Percentiles rank a stretch among this genome's conserved stretches.
Evolutionary conservation across 306 rosid species (phyloP).

Genomic region (Astragalus membranaceus): DNA sequence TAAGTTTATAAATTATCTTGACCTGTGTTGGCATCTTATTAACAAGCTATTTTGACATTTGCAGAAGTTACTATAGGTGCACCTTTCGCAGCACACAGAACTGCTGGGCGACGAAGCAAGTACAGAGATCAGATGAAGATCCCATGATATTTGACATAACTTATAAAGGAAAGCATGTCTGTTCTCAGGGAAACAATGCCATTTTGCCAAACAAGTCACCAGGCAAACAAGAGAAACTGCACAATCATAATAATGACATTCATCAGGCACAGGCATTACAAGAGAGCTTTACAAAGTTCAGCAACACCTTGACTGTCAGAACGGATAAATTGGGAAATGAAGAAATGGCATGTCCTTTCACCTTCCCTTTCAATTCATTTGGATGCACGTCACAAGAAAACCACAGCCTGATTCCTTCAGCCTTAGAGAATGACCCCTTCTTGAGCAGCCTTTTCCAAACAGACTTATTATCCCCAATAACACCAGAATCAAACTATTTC

Average conservation of each 20-base stretch:
- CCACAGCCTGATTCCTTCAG: conserved; percentile 32
- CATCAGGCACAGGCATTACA: conserved; percentile 33
- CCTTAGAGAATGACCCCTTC: conserved; percentile 33
- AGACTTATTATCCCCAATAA: conserved; percentile 36
- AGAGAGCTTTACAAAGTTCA: conserved; percentile 20
- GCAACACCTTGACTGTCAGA: conserved; percentile 24
- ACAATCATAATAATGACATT: neutral
- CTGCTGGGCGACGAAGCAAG: conserved; percentile 93
- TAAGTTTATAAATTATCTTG: neutral
- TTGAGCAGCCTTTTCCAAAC: conserved; percentile 43
- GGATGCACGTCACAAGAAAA: conserved; percentile 35
- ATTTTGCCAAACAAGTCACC: conserved; percentile 52
- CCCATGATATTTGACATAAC: conserved; percentile 72
- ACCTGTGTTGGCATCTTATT: conserved; percentile 14
- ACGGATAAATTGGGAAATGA: conserved; percentile 30
- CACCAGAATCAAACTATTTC: conserved; percentile 39
- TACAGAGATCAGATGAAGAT: conserved; percentile 90
- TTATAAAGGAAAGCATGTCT: conserved; percentile 70
- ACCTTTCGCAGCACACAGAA: conserved; percentile 68
- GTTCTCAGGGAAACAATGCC: conserved; percentile 55
- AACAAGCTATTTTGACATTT: conserved; percentile 17
- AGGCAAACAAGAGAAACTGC: conserved; percentile 44
- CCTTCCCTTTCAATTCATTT: conserved; percentile 56
- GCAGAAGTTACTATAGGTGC: conserved; percentile 98
- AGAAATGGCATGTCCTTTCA: conserved; percentile 43